phyloP scores from a whole-genome alignment of 352 stramenopile species.

The Thalassiosira hispida region DNA sequence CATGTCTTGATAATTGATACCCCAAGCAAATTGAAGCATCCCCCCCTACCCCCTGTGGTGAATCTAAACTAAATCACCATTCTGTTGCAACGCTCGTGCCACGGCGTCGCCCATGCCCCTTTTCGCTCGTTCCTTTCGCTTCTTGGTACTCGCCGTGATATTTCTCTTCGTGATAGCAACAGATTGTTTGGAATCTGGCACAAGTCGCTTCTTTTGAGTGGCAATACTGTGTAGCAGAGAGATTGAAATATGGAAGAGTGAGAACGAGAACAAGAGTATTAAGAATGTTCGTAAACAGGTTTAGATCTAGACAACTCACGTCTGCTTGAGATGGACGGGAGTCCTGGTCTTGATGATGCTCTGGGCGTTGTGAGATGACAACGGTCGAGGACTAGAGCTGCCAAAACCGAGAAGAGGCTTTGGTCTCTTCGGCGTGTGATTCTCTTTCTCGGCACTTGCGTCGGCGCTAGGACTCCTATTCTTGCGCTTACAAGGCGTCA shows the following conservation, averaged over 20 bases:
- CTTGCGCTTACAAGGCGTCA: slow-evolving; percentile 9
- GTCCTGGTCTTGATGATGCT: slow-evolving; percentile 14
- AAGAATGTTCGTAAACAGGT: background rate
- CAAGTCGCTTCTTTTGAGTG: slow-evolving; percentile 20
- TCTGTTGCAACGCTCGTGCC: background rate
- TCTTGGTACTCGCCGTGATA: slow-evolving; percentile 9
- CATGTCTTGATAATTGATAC: no score
- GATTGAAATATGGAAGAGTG: background rate
- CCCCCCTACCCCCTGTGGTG: background rate
- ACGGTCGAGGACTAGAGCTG: slow-evolving; percentile 19
- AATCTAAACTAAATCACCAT: slow-evolving; percentile 9
- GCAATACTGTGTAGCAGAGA: background rate
- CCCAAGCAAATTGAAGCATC: no score
- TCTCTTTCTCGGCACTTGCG: slow-evolving; percentile 7
- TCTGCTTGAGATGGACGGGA: slow-evolving; percentile 40
- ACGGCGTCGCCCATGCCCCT: slow-evolving; percentile 19
- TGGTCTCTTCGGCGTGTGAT: slow-evolving; percentile 7
- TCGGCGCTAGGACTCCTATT: background rate
- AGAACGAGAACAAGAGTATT: background rate
- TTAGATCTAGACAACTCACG: slow-evolving; percentile 14
- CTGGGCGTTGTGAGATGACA: slow-evolving; percentile 11
- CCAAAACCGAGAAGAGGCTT: slow-evolving; percentile 6
- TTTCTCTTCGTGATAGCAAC: slow-evolving; percentile 9
- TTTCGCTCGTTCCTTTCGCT: slow-evolving; percentile 14
- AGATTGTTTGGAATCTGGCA: slow-evolving; percentile 25